Percentiles rank a stretch among this genome's conserved stretches.
These are phyloP conservation scores for Leucocoprinus sp. DNA, from an alignment of 768 basidiomycete species.

Conservation along the genomic window DNA sequence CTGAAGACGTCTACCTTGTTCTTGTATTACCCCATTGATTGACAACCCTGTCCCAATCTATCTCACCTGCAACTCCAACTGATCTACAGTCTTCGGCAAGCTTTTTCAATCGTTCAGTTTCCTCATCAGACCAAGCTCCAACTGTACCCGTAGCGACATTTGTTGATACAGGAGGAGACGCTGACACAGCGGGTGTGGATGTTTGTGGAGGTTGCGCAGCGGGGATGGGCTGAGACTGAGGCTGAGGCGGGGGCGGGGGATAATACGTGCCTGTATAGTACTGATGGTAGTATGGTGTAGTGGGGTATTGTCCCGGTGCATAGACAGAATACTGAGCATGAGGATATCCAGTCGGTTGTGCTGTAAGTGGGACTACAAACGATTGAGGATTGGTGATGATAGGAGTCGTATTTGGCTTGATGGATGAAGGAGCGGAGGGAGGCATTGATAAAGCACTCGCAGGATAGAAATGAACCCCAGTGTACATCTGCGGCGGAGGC, in stretches of 20 bases:
- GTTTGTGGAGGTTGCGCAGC: constrained; percentile 12
- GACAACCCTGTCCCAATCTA: constrained; percentile 77
- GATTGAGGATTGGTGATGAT: constrained; percentile 66
- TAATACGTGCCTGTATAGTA: constrained; percentile 27
- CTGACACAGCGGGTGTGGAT: constrained; percentile 13
- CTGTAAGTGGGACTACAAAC: constrained; percentile 62
- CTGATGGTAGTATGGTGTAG: constrained; percentile 54
- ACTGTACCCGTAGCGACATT: constrained; percentile 16
- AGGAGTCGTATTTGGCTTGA: constrained; percentile 24
- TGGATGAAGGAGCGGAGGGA: constrained; percentile 22
- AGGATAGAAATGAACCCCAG: constrained; percentile 33
- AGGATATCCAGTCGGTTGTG: constrained; percentile 35
- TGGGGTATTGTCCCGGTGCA: constrained; percentile 42
- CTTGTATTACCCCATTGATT: constrained; percentile 66
- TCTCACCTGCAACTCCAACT: constrained; percentile 42
- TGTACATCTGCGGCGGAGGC: constrained; percentile 54
- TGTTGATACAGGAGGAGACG: constrained; percentile 16
- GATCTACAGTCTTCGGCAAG: constrained; percentile 61
- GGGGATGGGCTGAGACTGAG: constrained; percentile 13
- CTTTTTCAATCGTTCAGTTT: constrained; percentile 58
- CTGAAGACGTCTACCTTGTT: constrained; percentile 42
- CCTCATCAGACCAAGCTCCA: constrained; percentile 75
- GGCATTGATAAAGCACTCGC: constrained; percentile 22
- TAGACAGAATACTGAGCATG: constrained; percentile 39
- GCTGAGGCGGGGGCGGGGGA: too few species aligned